Conservation (phyloP, 2,329 filamentous ascomycete species). For the Verticillium dahliae region DNA sequence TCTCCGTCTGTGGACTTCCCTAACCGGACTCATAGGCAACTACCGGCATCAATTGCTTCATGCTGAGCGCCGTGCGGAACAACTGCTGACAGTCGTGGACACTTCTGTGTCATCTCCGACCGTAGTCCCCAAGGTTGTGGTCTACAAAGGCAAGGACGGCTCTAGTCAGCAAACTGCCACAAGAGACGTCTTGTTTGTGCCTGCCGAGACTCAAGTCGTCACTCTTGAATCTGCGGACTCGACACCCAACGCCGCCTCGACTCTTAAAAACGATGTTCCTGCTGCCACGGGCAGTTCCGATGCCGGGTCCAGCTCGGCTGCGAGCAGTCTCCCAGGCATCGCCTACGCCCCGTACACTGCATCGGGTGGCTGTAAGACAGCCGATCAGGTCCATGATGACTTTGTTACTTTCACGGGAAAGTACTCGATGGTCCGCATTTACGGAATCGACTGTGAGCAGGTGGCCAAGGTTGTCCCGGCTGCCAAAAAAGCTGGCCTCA, state of each 20-base stretch:
- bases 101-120: slow-evolving; percentile 29
- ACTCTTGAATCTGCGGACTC: background rate
- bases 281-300: background rate
- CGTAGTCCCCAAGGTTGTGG: slow-evolving; percentile 40
- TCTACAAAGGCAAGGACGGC: slow-evolving; percentile 55
- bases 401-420: slow-evolving; percentile 44
- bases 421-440: slow-evolving; percentile 65
- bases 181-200: slow-evolving; percentile 24
- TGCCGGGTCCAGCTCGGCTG: background rate
- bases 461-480: slow-evolving; percentile 55
- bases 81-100: slow-evolving; percentile 26
- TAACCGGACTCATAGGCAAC: background rate
- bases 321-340: slow-evolving; percentile 27
- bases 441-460: slow-evolving; percentile 75
- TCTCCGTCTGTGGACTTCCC: background rate
- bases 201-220: slow-evolving; percentile 6
- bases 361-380: slow-evolving; percentile 59
- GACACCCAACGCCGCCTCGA: background rate
- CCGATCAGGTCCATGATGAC: slow-evolving; percentile 56
- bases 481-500: slow-evolving; percentile 57
- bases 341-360: slow-evolving; percentile 43
- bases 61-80: background rate
- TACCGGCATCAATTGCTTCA: background rate
- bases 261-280: background rate
- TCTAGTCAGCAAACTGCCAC: slow-evolving; percentile 39